These are phyloP conservation scores for Daedaleopsis sinensis DNA, from an alignment of 768 basidiomycete species.

Conservation along the genomic window DNA sequence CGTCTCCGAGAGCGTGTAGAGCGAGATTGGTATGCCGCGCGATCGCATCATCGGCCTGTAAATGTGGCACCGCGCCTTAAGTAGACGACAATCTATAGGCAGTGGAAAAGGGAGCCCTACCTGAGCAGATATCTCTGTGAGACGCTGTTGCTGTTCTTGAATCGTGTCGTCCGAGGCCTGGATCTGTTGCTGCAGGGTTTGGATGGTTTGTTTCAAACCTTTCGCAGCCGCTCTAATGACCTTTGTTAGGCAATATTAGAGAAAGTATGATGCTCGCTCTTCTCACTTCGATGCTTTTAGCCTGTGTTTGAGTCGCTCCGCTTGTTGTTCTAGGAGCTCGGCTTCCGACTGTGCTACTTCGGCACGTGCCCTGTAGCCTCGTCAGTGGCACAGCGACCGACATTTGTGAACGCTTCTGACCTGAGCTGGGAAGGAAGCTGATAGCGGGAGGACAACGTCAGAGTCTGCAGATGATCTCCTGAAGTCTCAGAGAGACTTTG, in stretches of 20 bases:
- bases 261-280: no score
- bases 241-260: background rate
- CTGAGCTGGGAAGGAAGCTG: constrained; percentile 5
- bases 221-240: constrained; percentile 30
- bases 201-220: constrained; percentile 27
- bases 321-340: constrained; percentile 31
- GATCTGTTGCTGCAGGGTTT: constrained; percentile 28
- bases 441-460: background rate
- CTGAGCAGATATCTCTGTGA: constrained; percentile 34
- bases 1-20: background rate
- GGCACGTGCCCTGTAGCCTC: constrained; percentile 28
- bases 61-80: no score
- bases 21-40: background rate
- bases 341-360: constrained; percentile 32
- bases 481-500: background rate
- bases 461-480: background rate
- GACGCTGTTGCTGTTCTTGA: constrained; percentile 24
- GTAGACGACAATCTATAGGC: background rate
- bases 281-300: constrained; percentile 35
- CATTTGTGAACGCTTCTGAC: background rate
- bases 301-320: constrained; percentile 31
- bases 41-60: background rate
- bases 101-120: constrained; percentile 18
- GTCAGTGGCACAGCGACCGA: background rate
- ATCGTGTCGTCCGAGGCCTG: constrained; percentile 27